phyloP scores from a whole-genome alignment of 2,329 filamentous ascomycete species.

The Cladosporium sp. region DNA sequence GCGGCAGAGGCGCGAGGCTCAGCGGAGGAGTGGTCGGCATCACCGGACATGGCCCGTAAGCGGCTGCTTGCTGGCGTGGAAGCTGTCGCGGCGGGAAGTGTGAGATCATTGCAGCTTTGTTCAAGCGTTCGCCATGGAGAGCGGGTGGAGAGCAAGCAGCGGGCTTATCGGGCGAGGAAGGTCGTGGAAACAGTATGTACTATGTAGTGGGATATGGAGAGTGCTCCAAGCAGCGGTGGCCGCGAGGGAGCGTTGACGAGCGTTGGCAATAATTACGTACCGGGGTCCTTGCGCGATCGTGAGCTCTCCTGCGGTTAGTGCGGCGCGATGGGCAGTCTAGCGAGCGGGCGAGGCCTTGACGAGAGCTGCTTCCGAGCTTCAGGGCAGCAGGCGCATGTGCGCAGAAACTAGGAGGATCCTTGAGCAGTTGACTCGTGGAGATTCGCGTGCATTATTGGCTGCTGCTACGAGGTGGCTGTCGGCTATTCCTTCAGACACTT shows the following conservation, averaged over 20 bases:
- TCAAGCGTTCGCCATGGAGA: conserved; percentile 5
- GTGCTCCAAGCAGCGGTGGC: background rate
- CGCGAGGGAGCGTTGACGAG: conserved; percentile 8
- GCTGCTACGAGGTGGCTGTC: background rate
- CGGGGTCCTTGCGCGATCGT: conserved; percentile 6
- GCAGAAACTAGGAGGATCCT: background rate
- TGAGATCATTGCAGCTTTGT: conserved; percentile 21
- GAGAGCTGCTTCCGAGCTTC: conserved; percentile 5
- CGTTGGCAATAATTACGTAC: conserved; percentile 14
- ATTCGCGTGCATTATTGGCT: background rate
- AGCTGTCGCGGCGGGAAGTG: conserved; percentile 21
- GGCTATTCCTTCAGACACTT: background rate
- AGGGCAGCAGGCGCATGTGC: background rate
- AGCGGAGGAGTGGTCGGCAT: conserved; percentile 22
- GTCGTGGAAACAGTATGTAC: background rate
- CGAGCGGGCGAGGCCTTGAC: conserved; percentile 7
- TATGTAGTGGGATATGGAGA: background rate
- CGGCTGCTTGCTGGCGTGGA: conserved; percentile 15
- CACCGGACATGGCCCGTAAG: conserved; percentile 28
- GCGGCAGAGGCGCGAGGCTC: conserved; percentile 26
- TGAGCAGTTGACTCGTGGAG: background rate
- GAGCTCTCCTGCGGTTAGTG: conserved; percentile 14
- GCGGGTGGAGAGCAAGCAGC: background rate
- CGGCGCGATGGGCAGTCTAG: conserved; percentile 2
- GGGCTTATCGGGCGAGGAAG: background rate